These are phyloP conservation scores for Suillus hirtellus DNA, from an alignment of 768 basidiomycete species.

Conservation along the genomic window DNA sequence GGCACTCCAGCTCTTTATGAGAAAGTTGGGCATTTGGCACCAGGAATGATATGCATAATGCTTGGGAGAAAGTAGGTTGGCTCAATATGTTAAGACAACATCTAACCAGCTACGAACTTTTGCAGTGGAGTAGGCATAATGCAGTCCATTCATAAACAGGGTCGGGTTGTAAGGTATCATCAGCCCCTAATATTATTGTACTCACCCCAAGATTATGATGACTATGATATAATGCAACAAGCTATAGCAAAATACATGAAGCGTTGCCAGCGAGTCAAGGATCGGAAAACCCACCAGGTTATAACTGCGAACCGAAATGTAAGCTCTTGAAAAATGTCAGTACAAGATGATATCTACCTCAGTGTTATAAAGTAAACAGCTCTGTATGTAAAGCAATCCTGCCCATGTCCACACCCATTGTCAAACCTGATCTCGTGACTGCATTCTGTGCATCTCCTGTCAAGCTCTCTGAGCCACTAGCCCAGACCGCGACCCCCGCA, in stretches of 20 bases:
- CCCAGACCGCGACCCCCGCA: conserved; percentile 75
- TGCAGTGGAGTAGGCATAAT: background rate
- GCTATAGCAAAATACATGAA: too few species aligned
- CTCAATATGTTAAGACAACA: background rate
- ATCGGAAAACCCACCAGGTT: too few species aligned
- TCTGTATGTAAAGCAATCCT: conserved; percentile 51
- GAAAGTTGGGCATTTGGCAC: background rate
- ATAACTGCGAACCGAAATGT: too few species aligned
- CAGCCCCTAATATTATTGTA: too few species aligned
- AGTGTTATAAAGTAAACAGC: too few species aligned
- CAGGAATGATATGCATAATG: background rate
- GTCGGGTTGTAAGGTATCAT: too few species aligned
- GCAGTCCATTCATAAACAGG: too few species aligned
- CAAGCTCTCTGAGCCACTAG: conserved; percentile 76
- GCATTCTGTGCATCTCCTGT: conserved; percentile 76
- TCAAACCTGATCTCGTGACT: conserved; percentile 58
- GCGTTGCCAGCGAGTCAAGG: too few species aligned
- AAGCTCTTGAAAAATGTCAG: too few species aligned
- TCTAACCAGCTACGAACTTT: background rate
- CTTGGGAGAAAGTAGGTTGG: background rate
- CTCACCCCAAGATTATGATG: too few species aligned
- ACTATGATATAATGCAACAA: too few species aligned
- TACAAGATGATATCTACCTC: too few species aligned
- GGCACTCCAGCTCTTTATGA: background rate
- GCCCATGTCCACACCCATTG: conserved; percentile 48